Percentiles rank a stretch among this genome's conserved stretches.
phyloP scores from a whole-genome alignment of 1,139 yeast genomes.

The Saccharomyces hybrid region DNA sequence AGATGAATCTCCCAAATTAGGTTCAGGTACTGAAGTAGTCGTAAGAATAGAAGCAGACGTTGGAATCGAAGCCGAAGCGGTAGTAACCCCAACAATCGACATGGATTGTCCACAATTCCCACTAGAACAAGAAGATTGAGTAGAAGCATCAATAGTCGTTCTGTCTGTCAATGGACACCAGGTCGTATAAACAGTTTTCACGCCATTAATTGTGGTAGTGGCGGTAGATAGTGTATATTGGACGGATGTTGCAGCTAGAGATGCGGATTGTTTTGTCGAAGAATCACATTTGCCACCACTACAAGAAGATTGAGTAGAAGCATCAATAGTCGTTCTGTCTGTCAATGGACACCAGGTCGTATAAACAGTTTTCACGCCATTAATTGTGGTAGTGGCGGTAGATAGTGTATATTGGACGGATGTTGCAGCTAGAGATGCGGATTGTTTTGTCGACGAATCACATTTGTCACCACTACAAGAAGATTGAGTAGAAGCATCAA shows the following conservation, averaged over 20 bases:
- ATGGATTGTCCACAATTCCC: background rate
- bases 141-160: background rate
- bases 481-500: too few relatives aligned
- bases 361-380: too few relatives aligned
- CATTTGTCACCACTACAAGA: background rate
- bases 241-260: background rate
- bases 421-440: background rate
- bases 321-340: slow-evolving; percentile 2
- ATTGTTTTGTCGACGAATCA: background rate
- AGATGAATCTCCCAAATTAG: background rate
- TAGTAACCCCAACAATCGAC: background rate
- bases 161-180: slow-evolving; percentile 35
- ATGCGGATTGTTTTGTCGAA: background rate
- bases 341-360: slow-evolving; percentile 38
- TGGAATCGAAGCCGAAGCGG: background rate
- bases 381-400: background rate
- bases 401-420: background rate
- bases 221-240: background rate
- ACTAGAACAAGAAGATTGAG: background rate
- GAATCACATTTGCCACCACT: background rate
- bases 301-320: too few relatives aligned
- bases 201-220: background rate
- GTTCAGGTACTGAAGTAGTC: background rate
- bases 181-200: too few relatives aligned
- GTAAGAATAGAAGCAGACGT: background rate